Base-by-base conservation (phyloP, 2,329 filamentous ascomycete species). In the Cladosporium colombiae region DNA sequence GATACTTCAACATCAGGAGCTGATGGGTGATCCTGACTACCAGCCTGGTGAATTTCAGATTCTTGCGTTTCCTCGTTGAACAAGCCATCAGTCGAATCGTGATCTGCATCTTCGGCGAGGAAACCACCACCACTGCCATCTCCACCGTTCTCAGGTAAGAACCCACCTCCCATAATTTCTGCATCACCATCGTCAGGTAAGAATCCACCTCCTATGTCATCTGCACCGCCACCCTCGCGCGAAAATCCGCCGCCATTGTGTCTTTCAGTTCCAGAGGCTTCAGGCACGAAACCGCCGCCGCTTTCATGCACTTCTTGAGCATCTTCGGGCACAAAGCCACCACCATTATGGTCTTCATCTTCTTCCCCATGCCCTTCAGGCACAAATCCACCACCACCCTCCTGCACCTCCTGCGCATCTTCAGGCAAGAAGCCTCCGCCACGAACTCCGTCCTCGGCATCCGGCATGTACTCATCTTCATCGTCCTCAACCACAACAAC, bases 361-460 rank as follows among this genome's bases (percentile, higher is more conserved):
- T 74, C 70, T 27, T 74, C 70, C 14, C 16, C 37, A 21, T 52
- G 21, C 3, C 27, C 13, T 29, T 66, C 66, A 16, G 65, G 56
- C 14, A 69, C 18, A 29, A 68, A 67, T 14, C 68, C 68, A 31
- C 62, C 68, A 23, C 56, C 65, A 37, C 72, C 21, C 65, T 69
- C 44, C 5, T 40, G 18, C 11, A 35, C n/a, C 11, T 64, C 33
- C 16, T 65, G 53, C 44, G 68, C 70, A 49, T 72, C 68, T 23
- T 76, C 74, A 1, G 68, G 70, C 23, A 78, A 33, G 60, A 78
- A 78, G 3, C 73, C 74, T 21, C 74, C 72, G n/a, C 72, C 75
- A 11, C 55, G 63, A 1, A n/a, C 56, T n/a, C 50, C 56, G 2
- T 60, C 21, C 25, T 44, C 60, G 27, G 69, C 66, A 5, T 69